Evolutionary conservation across 345 rosid species (phyloP), one percentile per base, ranked within the genome.

Genomic region (Eucalyptus sp.): DNA sequence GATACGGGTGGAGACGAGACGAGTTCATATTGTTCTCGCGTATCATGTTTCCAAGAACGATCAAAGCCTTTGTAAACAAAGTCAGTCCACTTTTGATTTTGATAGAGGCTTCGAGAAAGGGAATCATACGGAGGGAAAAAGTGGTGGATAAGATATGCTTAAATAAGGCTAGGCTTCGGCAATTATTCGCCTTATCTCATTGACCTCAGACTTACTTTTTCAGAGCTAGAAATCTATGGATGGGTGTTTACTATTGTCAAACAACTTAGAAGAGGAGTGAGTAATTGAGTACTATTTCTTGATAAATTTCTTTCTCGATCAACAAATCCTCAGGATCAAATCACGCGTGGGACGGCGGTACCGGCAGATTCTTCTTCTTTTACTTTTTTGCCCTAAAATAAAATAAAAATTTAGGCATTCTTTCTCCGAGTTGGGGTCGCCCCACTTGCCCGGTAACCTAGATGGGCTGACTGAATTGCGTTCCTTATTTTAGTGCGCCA

Each of bases 401-500:
- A 64, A 64, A 52, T 20, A 52, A 64, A 13, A 2, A 64, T 2
- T 27, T 60, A 15, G 20, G 2, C 2, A 64, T 64, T 64, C 76
- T 14, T 64, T 64, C 58, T 20, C 25, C 0, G 25, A 20, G 58
- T 2, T 52, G 58, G 1, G 25, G 25, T 52, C 2, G 10, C 58
- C 58, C 25, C 58, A 52, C 58, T 52, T 20, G 0, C 10, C 58
- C 2, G 5, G 5, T 52, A 52, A 52, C 25, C 0, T 52, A 52
- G 58, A 52, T 52, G 2, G 10, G 25, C 25, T 7, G 25, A 52
- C 25, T 52, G 10, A 52, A 52, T 18, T 52, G 2, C 25, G 4
- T 7, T 18, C 10, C 10, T 52, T 18, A 52, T 52, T 52, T 52
- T 52, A 52, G 0, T 52, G 2, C 0, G 10, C 25, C 10, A 0